A percentile compares a stretch with the other conserved stretches of the same genome.
These are phyloP conservation scores for Cornus controversa DNA, from an alignment of 148 eudicot species.

Conservation along the genomic window DNA sequence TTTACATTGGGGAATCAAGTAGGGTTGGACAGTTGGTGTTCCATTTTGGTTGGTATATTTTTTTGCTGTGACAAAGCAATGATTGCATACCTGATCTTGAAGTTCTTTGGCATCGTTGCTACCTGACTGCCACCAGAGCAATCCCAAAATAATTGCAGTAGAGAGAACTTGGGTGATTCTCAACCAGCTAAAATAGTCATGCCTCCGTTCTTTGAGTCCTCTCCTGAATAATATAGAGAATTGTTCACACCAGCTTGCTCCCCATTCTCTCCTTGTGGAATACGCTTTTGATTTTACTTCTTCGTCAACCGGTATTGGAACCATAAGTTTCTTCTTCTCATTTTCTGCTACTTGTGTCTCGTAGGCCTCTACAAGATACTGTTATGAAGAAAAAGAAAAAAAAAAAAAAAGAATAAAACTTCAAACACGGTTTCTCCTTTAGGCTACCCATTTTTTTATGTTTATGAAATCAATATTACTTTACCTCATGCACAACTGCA, in stretches of 20 bases:
- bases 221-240: constrained; percentile 68
- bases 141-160: constrained; percentile 79
- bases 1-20: background rate
- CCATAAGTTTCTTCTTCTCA: constrained; percentile 69
- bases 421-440: background rate
- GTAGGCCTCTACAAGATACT: constrained; percentile 89
- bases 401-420: background rate
- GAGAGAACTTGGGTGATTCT: constrained; percentile 83
- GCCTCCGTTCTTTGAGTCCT: constrained; percentile 88
- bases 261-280: constrained; percentile 68
- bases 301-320: constrained; percentile 54
- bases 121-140: constrained; percentile 96
- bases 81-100: constrained; percentile 69
- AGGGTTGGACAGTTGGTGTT: background rate
- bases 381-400: constrained; percentile 12
- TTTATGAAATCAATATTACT: background rate
- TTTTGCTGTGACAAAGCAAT: background rate
- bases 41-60: background rate
- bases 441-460: background rate
- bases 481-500: constrained; percentile 67
- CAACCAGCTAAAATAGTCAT: constrained; percentile 96
- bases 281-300: constrained; percentile 42
- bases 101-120: constrained; percentile 48
- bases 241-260: constrained; percentile 94
- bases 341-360: constrained; percentile 71